Conservation (phyloP, 2,329 filamentous ascomycete genomes). For the Aschersonia sp. region DNA sequence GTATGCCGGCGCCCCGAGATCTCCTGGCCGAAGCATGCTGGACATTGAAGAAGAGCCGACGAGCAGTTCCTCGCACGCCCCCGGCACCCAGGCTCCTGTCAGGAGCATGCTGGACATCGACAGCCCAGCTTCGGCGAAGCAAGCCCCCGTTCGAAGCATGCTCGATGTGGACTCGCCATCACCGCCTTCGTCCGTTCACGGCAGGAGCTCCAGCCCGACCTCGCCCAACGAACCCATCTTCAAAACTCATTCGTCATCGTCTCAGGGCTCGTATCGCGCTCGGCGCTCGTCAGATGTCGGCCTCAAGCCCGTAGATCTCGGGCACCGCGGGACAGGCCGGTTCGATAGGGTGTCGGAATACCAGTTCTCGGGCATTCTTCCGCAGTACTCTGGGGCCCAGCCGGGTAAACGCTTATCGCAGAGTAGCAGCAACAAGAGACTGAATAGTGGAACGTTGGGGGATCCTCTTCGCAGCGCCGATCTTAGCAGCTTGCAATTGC, state of each 20-base stretch:
- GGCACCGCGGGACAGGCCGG: slow-evolving; percentile 13
- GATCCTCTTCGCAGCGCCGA: slow-evolving; percentile 40
- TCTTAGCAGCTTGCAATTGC: slow-evolving; percentile 32
- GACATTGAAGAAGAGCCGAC: slow-evolving; percentile 32
- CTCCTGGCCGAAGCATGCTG: slow-evolving; percentile 56
- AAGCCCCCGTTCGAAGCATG: slow-evolving; percentile 34
- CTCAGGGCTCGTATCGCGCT: slow-evolving; percentile 17
- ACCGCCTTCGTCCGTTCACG: slow-evolving; percentile 11
- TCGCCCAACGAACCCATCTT: slow-evolving; percentile 14
- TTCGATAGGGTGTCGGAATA: slow-evolving; percentile 37
- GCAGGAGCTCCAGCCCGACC: slow-evolving; percentile 18
- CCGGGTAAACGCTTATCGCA: slow-evolving; percentile 20
- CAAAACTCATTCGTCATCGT: slow-evolving; percentile 8
- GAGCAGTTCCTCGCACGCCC: slow-evolving; percentile 8
- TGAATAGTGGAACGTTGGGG: slow-evolving; percentile 26
- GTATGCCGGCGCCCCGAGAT: slow-evolving; percentile 40
- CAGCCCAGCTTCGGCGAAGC: slow-evolving; percentile 22
- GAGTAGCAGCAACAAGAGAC: slow-evolving; percentile 14
- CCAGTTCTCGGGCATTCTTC: slow-evolving; percentile 42
- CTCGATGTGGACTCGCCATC: slow-evolving; percentile 30
- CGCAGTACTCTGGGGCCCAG: slow-evolving; percentile 2
- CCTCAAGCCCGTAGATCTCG: slow-evolving; percentile 31
- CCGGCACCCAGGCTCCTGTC: slow-evolving; percentile 35
- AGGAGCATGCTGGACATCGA: slow-evolving; percentile 53
- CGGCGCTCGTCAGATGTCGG: slow-evolving; percentile 42